Evolutionary conservation across 2,329 filamentous ascomycete species (phyloP), one percentile per base, ranked within the genome.

Genomic region (Penicillium palitans): DNA sequence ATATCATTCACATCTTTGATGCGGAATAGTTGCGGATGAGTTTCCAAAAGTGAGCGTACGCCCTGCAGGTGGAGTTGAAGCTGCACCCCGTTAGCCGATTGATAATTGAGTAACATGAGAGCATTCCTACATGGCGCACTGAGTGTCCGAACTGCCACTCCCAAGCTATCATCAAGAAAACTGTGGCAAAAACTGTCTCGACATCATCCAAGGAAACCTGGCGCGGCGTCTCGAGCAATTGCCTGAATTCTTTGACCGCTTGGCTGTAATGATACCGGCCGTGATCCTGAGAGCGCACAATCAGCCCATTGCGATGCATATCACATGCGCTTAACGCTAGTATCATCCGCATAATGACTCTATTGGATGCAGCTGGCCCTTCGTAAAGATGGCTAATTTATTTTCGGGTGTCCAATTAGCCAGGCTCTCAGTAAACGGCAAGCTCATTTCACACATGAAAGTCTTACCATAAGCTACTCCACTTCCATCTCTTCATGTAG

Each of bases 331-430:
- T 70, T 12, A 74, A 54, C 1, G 74, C 74, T 25, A 76, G 57
- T n/a, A 76, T 72, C 72, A 76, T 75, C 17, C 74, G 70, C 74
- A 76, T 76, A 21, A 76, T 73, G 13, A 75, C 68, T 39, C 70
- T 72, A 60, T 70, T 74, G 4, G 66, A 67, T 7, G 67, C 59
- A 5, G 74, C 74, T 2, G 72, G 73, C 2, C 71, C 69, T 51
- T 72, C 67, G 48, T 76, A 76, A 2, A 76, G 64, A 51, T 75
- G 49, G 37, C 55, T 57, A 39, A 4, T 24, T 7, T 21, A 31
- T 25, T 42, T 33, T 12, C 24, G 24, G 24, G 17, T n/a, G 17
- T 24, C 15, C 25, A 19, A 46, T 53, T 46, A 57, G 55, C 35
- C 4, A 21, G 33, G 13, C 12, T 33, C 31, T 33, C 13, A 33